Percentiles rank a stretch among this genome's conserved stretches.
Evolutionary conservation across 148 eudicot species (phyloP).

Genomic region (Persicaria tinctoria): DNA sequence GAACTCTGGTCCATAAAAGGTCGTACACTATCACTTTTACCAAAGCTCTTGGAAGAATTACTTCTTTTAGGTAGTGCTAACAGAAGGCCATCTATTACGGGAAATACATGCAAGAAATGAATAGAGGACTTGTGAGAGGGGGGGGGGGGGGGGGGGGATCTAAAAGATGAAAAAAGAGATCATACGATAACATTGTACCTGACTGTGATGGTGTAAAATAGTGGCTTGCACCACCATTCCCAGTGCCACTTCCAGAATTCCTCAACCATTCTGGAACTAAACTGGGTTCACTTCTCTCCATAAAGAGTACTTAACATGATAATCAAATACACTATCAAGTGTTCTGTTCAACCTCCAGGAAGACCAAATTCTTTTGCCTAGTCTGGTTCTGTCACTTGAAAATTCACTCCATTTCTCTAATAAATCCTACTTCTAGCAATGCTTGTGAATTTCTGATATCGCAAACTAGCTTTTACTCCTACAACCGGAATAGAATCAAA

Average conservation of each 20-base stretch:
- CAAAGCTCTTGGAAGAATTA: conserved; percentile 32
- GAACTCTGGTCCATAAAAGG: conserved; percentile 39
- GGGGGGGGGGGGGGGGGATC: not conserved
- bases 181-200: conserved; percentile 23
- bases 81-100: conserved; percentile 31
- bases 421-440: not conserved
- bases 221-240: conserved; percentile 51
- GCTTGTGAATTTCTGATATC: not conserved
- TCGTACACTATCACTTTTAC: conserved; percentile 33
- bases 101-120: not conserved
- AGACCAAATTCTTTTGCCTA: not conserved
- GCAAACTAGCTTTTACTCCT: not conserved
- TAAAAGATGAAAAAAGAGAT: not conserved
- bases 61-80: conserved; percentile 34
- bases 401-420: not conserved
- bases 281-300: conserved; percentile 93
- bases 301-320: conserved; percentile 56
- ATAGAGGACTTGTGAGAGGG: not conserved
- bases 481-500: not conserved
- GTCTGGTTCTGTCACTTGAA: not conserved
- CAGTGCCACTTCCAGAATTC: conserved; percentile 50
- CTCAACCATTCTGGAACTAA: conserved; percentile 94
- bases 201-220: conserved; percentile 40
- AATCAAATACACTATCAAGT: conserved; percentile 18
- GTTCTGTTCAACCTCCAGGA: not conserved